Percentiles rank a stretch among this genome's conserved stretches.
Evolutionary conservation across 768 basidiomycete genomes (phyloP).

Genomic region (Pleurotus eryngii): DNA sequence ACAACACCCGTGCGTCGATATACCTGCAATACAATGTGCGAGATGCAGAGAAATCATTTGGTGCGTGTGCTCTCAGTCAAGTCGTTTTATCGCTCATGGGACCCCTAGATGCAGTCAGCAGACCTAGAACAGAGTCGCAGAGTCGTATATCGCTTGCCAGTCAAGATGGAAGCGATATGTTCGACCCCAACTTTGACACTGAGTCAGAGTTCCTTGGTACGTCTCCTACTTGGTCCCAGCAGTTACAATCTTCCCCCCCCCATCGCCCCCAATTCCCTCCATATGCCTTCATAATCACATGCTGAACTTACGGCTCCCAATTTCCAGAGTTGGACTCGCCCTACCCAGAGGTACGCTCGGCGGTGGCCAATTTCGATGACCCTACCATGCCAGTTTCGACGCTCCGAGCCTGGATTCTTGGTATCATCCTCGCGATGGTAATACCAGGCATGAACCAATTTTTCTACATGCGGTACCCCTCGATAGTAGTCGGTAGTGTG

Average conservation of each 20-base stretch:
- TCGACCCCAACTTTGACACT: conserved; percentile 3
- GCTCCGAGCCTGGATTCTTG: conserved; percentile 59
- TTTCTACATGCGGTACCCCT: conserved; percentile 71
- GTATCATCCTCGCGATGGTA: conserved; percentile 52
- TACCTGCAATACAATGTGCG: conserved; percentile 6
- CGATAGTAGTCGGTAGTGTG: conserved; percentile 53
- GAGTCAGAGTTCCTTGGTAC: conserved; percentile 3
- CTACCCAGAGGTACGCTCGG: conserved; percentile 72
- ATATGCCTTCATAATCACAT: conserved; percentile 3
- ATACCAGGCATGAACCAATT: conserved; percentile 77
- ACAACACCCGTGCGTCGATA: neutral
- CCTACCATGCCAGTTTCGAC: conserved; percentile 34
- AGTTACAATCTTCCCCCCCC: neutral
- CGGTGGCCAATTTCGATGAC: conserved; percentile 66
- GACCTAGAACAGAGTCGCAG: conserved; percentile 2
- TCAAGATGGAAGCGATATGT: conserved; percentile 4
- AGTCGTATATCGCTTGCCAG: conserved; percentile 2
- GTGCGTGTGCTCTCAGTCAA: neutral
- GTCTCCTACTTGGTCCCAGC: neutral
- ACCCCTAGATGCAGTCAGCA: conserved; percentile 1
- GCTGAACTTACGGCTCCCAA: neutral
- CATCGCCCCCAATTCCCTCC: neutral
- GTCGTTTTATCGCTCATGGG: neutral
- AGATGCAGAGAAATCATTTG: conserved; percentile 7
- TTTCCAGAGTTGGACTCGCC: conserved; percentile 64